Base-by-base conservation (phyloP, 768 basidiomycete species). In the Hysterangium stoloniferum region DNA sequence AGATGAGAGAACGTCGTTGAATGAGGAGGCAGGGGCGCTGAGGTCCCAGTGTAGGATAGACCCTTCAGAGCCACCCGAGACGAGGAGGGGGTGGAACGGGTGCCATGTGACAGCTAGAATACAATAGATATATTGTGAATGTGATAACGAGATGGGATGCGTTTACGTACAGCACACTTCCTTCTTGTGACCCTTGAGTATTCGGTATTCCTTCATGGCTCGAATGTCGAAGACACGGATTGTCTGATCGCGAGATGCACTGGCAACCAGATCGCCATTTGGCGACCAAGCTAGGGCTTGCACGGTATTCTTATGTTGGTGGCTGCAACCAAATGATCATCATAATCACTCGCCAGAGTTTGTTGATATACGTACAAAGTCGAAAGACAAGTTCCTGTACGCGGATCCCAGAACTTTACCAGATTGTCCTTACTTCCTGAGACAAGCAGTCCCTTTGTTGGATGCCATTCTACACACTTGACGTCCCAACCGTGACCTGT, bases 401-500 rank as follows among this genome's bases (percentile, higher is more conserved):
- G 76, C 19, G 96, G 96, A 64, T 99, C 96, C 96, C 96, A 99
- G 68, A 99, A 99, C 61, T 98, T 98, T 67, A 98, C 91, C 58
- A 91, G 79, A 65, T 97, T 96, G 67, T 99, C 96, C 67, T 98
- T 98, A 59, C 89, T 91, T 22, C 96, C 96, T 3, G 90, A 93
- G 4, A 88, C 92, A 19, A 99, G 76, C 7, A 99, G 72, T 8
- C 95, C 95, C 67, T 98, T 97, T 0, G 86, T 90, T 4, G 93
- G 92, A 68, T 99, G 96, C 96, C 96, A 99, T 70, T 97, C 86
- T 1, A 97, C 92, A 54, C 92, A 96, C 62, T 94, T 88, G 19
- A 99, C 96, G 60, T 99, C 96, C 93, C 94, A 97, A 4, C 94
- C 93, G 59, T 98, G 95, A n/a, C 93, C 93, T 92, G 45, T 54